Conservation (phyloP, 768 basidiomycete species). For the Suillus ampliporus region DNA sequence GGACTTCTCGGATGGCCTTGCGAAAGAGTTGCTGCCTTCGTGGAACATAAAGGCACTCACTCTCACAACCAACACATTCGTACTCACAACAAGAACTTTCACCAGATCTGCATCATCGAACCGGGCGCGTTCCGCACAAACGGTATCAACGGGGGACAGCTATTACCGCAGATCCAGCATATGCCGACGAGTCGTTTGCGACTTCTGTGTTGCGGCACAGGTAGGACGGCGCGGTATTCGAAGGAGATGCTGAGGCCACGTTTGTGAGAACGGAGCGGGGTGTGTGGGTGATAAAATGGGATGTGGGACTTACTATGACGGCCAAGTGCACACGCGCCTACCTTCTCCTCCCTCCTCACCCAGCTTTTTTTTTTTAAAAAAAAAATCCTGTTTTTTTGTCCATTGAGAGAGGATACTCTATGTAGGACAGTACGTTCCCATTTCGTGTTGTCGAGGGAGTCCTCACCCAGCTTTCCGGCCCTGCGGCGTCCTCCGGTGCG, state of each 20-base stretch:
- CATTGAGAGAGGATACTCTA: too few relatives aligned
- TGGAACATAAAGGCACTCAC: slow-evolving; percentile 34
- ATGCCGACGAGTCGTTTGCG: slow-evolving; percentile 14
- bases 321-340: not conserved
- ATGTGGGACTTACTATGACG: slow-evolving; percentile 14
- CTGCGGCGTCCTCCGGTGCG: slow-evolving; percentile 4
- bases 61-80: not conserved
- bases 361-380: too few relatives aligned
- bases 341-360: slow-evolving; percentile 3
- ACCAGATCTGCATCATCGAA: slow-evolving; percentile 27
- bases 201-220: not conserved
- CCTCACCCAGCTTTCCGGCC: too few relatives aligned
- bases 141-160: not conserved
- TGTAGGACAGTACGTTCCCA: too few relatives aligned
- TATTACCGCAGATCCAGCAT: slow-evolving; percentile 17
- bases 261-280: not conserved
- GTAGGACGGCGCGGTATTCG: not conserved
- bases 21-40: slow-evolving; percentile 28
- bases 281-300: not conserved
- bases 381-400: too few relatives aligned
- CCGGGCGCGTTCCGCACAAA: slow-evolving; percentile 25
- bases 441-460: too few relatives aligned
- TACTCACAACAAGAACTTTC: not conserved
- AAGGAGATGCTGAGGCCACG: slow-evolving; percentile 15
- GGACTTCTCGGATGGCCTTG: slow-evolving; percentile 30